These are phyloP conservation scores for Sinapis alba DNA, from an alignment of 441 rosid genomes.

Conservation along the genomic window DNA sequence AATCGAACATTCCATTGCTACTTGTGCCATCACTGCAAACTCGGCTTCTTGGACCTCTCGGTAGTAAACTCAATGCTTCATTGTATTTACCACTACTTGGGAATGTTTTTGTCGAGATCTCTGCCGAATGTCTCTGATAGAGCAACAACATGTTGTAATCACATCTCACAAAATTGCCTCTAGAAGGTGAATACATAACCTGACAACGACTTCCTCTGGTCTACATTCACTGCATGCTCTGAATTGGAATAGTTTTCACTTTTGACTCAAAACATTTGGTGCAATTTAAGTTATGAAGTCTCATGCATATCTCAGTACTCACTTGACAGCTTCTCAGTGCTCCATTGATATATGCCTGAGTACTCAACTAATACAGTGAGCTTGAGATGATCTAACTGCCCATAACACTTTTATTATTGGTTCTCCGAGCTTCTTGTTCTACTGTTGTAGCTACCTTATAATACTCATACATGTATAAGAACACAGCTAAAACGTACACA, in stretches of 20 bases:
- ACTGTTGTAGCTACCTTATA: background rate
- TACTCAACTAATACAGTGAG: too few species aligned
- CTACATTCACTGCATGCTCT: too few species aligned
- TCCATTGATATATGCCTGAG: too few species aligned
- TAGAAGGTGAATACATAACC: background rate
- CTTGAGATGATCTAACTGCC: background rate
- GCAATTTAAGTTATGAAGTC: background rate
- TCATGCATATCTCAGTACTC: background rate
- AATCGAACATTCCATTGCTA: background rate
- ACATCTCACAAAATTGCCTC: background rate
- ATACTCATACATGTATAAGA: background rate
- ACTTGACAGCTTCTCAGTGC: background rate
- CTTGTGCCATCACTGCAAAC: background rate
- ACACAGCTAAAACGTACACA: background rate
- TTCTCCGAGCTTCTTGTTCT: background rate
- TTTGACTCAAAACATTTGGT: too few species aligned
- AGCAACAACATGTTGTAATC: background rate
- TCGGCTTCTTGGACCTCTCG: background rate
- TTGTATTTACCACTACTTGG: background rate
- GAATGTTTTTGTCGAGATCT: background rate
- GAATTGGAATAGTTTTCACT: too few species aligned
- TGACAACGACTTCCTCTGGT: too few species aligned
- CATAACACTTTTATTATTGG: background rate
- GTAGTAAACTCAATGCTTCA: background rate
- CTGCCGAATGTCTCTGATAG: background rate